Conservation (phyloP, 176 grass and related monocot genomes). For the Tuctoria greenei region DNA sequence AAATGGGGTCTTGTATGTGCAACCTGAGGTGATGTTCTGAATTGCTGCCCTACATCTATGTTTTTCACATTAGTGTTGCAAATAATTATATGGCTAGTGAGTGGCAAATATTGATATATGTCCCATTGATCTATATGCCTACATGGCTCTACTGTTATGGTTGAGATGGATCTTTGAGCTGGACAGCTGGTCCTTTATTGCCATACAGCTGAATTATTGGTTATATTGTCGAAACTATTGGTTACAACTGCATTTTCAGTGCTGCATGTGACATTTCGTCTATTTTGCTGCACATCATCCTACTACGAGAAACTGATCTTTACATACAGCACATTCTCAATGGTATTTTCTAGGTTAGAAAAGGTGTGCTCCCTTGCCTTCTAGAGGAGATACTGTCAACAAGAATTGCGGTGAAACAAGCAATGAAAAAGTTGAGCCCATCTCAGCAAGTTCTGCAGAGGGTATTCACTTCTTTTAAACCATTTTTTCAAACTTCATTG, state of each 20-base stretch:
- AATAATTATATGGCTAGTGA: not conserved
- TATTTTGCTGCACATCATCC: slow-evolving; percentile 14
- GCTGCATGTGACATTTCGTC: not conserved
- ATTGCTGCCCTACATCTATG: slow-evolving; percentile 13
- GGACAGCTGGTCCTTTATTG: slow-evolving; percentile 9
- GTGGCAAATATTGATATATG: slow-evolving; percentile 5
- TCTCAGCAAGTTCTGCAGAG: slow-evolving; percentile 79
- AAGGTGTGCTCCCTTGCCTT: slow-evolving; percentile 84
- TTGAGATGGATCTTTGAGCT: slow-evolving; percentile 2
- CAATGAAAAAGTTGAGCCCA: slow-evolving; percentile 80
- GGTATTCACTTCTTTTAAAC: slow-evolving; percentile 52
- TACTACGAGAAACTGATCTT: slow-evolving; percentile 19
- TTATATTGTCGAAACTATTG: slow-evolving; percentile 30
- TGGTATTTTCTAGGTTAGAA: slow-evolving; percentile 65
- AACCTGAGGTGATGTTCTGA: slow-evolving; percentile 66
- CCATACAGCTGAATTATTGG: slow-evolving; percentile 25
- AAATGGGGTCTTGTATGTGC: slow-evolving; percentile 85
- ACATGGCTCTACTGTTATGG: not conserved
- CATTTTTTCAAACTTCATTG: slow-evolving; percentile 15
- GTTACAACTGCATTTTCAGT: slow-evolving; percentile 25
- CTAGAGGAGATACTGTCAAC: slow-evolving; percentile 91
- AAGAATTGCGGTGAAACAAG: slow-evolving; percentile 92
- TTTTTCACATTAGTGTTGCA: slow-evolving; percentile 4
- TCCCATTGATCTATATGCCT: slow-evolving; percentile 3
- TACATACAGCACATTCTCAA: slow-evolving; percentile 30